A percentile compares a stretch with the other conserved stretches of the same genome.
phyloP scores from a whole-genome alignment of 495 filamentous ascomycete species.

The Aspergillus sclerotioniger region DNA sequence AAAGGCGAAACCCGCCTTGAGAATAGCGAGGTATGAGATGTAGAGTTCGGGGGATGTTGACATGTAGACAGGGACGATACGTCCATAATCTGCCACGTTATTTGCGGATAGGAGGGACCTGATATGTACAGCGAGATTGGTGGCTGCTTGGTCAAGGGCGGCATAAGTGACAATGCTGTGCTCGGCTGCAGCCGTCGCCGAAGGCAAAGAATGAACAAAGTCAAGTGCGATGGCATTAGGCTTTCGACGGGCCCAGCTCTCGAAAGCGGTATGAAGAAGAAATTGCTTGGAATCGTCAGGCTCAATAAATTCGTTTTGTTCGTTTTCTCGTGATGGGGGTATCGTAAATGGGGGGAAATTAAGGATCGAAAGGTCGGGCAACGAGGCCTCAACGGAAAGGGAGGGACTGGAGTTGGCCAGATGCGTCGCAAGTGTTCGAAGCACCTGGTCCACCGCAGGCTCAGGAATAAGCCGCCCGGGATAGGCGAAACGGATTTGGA shows the following conservation, averaged over 20 bases:
- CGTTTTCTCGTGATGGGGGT: slow-evolving; percentile 16
- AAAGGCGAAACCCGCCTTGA: slow-evolving; percentile 75
- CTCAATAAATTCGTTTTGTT: slow-evolving; percentile 3
- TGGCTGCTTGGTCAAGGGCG: slow-evolving; percentile 22
- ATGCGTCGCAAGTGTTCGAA: slow-evolving; percentile 14
- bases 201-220: slow-evolving; percentile 25
- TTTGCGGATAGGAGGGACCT: slow-evolving; percentile 9
- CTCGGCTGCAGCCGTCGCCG: slow-evolving; percentile 11
- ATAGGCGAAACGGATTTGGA: slow-evolving; percentile 21
- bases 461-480: slow-evolving; percentile 20
- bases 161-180: slow-evolving; percentile 27
- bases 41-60: slow-evolving; percentile 70
- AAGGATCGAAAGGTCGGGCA: slow-evolving; percentile 19
- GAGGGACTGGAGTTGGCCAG: slow-evolving; percentile 16
- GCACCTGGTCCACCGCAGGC: slow-evolving; percentile 17
- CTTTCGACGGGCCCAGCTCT: slow-evolving; percentile 24
- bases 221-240: slow-evolving; percentile 27
- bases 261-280: slow-evolving; percentile 26
- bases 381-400: neutral
- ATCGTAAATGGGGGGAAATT: slow-evolving; percentile 25
- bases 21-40: slow-evolving; percentile 63
- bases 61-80: slow-evolving; percentile 66
- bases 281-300: slow-evolving; percentile 3
- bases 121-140: slow-evolving; percentile 22
- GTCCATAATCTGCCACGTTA: slow-evolving; percentile 10